These are phyloP conservation scores for Olyra latifolia DNA, from an alignment of 176 grass and related monocot genomes.

Conservation along the genomic window DNA sequence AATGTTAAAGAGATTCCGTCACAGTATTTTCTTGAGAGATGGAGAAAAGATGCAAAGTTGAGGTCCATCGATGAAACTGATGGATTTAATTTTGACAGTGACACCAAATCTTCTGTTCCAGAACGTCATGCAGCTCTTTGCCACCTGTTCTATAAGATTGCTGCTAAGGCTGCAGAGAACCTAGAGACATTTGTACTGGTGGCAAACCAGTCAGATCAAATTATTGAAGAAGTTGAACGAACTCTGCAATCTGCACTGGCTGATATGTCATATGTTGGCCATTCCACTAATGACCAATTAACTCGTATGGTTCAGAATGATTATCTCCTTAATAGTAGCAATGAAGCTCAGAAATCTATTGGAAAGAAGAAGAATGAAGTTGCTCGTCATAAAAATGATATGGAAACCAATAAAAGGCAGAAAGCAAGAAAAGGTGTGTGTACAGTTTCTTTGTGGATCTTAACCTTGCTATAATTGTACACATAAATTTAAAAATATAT, in stretches of 20 bases:
- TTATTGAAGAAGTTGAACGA: constrained; percentile 71
- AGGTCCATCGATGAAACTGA: constrained; percentile 33
- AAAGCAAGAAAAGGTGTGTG: constrained; percentile 74
- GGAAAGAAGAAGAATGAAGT: constrained; percentile 62
- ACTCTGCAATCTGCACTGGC: constrained; percentile 47
- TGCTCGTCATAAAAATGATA: constrained; percentile 45
- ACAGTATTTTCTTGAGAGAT: constrained; percentile 78
- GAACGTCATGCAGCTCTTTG: constrained; percentile 67
- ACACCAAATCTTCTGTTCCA: constrained; percentile 45
- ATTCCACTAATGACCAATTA: constrained; percentile 47
- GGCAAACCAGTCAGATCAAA: constrained; percentile 62
- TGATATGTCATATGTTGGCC: constrained; percentile 52
- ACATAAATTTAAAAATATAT: constrained; percentile 18
- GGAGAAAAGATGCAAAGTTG: constrained; percentile 85
- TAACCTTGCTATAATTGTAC: not conserved
- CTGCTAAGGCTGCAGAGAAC: constrained; percentile 83
- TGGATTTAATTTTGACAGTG: constrained; percentile 46
- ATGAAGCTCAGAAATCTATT: constrained; percentile 44
- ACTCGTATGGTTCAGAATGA: constrained; percentile 48
- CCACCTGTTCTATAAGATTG: constrained; percentile 69
- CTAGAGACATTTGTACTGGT: constrained; percentile 60
- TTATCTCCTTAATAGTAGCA: constrained; percentile 42
- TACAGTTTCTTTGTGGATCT: constrained; percentile 16
- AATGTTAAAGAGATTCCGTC: constrained; percentile 69
- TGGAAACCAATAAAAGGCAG: constrained; percentile 55